Evolutionary conservation across 768 basidiomycete species (phyloP), one percentile per base, ranked within the genome.

Genomic region (Serendipita sp.): DNA sequence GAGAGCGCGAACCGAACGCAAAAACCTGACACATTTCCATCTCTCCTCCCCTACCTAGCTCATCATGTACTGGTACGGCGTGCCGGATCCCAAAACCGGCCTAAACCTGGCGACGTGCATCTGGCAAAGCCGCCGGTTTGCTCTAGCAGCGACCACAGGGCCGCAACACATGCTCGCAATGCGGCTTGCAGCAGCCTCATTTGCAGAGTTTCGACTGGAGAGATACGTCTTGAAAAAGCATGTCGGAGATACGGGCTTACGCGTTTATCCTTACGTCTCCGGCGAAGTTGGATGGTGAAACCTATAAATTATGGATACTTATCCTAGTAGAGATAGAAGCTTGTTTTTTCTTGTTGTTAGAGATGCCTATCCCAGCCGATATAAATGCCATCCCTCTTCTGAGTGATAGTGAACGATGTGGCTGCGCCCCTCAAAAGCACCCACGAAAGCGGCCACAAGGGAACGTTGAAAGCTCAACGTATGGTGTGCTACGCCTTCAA

Each of bases 81-180:
- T 85, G 31, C 93, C 93, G 0, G 75, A 89, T 67, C 78, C 79
- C 56, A 71, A 76, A 41, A 87, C 88, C 0, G 84, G 91, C 1
- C 76, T 88, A 73, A 97, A 97, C 72, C 81, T 96, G 61, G 92
- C 94, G 5, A 96, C 93, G 17, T 97, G 94, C 74, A 86, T 98
- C 43, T 98, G 95, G 94, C 85, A 88, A 73, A 90, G 87, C 43
- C 83, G 93, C 3, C 79, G 80, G 66, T 86, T 92, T 65, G 95
- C 94, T 3, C 74, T 84, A 28, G 83, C 82, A 2, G 93, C 93
- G 0, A 90, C 83, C 66, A 81, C 82, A 0, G 80, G 84, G 3
- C 90, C 90, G 14, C 79, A 86, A 63, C 95, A 97, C 68, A 79
- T 86, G 62, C 78, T 78, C 42, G 95, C 94, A 1, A 90, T 90